A percentile compares a stretch with the other conserved stretches of the same genome.
Conservation (phyloP, 2,329 filamentous ascomycete species). For the Fusarium sp. region DNA sequence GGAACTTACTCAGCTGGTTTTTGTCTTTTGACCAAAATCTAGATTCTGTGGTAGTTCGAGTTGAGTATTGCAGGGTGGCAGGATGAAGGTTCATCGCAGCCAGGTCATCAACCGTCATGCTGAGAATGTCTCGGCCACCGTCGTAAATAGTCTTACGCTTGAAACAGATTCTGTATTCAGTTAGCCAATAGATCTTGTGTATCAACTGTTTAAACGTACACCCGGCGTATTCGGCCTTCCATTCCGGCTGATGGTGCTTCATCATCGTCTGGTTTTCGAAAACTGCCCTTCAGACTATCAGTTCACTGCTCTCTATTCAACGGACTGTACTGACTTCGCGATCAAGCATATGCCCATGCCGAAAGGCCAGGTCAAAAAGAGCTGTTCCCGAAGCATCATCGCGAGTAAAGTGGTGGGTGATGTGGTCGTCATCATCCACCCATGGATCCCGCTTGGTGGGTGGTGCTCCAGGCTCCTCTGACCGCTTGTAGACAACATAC, state of each 20-base stretch:
- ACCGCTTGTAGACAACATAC: conserved; percentile 49
- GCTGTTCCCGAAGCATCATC: conserved; percentile 46
- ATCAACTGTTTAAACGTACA: conserved; percentile 40
- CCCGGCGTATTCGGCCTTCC: conserved; percentile 49
- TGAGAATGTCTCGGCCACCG: conserved; percentile 48
- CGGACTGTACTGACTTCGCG: conserved; percentile 35
- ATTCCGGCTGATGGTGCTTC: conserved; percentile 38
- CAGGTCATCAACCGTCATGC: conserved; percentile 48
- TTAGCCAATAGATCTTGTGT: not conserved
- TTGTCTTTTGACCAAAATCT: conserved; percentile 52
- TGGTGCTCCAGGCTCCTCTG: conserved; percentile 18
- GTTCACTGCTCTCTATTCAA: not conserved
- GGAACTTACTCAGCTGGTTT: conserved; percentile 46
- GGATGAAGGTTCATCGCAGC: conserved; percentile 50
- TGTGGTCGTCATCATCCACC: conserved; percentile 37
- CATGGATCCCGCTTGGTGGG: not conserved
- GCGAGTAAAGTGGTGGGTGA: conserved; percentile 48
- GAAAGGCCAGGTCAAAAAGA: conserved; percentile 48
- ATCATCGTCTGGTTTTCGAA: conserved; percentile 33
- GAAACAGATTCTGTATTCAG: conserved; percentile 46
- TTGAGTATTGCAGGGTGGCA: conserved; percentile 52
- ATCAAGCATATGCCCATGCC: conserved; percentile 44
- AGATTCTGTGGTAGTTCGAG: conserved; percentile 51
- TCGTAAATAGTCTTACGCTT: conserved; percentile 46
- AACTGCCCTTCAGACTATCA: conserved; percentile 36